These are phyloP conservation scores for Dryadomyces sulphureus DNA, from an alignment of 2,329 filamentous ascomycete species.

Conservation along the genomic window DNA sequence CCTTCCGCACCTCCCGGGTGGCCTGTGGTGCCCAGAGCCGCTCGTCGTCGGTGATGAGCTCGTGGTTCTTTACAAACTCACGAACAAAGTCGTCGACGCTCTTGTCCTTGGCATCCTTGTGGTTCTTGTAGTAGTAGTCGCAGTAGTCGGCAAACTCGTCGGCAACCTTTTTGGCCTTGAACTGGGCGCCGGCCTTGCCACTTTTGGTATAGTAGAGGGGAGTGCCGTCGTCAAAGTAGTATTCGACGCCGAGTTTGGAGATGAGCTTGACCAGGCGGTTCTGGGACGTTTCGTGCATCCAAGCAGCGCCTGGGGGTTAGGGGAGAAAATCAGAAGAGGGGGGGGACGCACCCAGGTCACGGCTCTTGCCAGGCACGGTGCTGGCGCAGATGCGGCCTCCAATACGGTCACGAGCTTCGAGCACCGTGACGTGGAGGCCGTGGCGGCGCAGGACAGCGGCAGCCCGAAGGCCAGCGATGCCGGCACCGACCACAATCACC, in stretches of 20 bases:
- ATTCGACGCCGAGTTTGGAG: background rate
- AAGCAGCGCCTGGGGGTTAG: background rate
- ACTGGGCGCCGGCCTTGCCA: conserved; percentile 1
- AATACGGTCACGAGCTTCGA: conserved; percentile 39
- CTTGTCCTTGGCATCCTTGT: background rate
- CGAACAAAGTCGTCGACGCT: conserved; percentile 1
- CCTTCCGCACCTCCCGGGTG: background rate
- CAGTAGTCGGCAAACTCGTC: conserved; percentile 4
- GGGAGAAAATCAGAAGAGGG: background rate
- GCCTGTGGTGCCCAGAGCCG: conserved; percentile 1
- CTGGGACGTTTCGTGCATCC: conserved; percentile 3
- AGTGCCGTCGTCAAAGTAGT: conserved; percentile 2
- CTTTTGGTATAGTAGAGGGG: conserved; percentile 1
- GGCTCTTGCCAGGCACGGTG: conserved; percentile 1
- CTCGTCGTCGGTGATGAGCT: conserved; percentile 2
- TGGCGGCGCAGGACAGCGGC: conserved; percentile 37
- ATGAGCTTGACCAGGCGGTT: conserved; percentile 1
- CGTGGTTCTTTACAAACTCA: background rate
- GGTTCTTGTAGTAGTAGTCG: background rate
- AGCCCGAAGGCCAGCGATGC: conserved; percentile 39
- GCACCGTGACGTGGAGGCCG: conserved; percentile 38
- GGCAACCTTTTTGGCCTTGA: conserved; percentile 4
- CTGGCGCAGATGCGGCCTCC: conserved; percentile 28
- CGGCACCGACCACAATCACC: conserved; percentile 33
- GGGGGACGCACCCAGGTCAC: background rate